A percentile compares a stretch with the other conserved stretches of the same genome.
phyloP scores from a whole-genome alignment of 2,329 filamentous ascomycete species.

The Orbilia brochopaga region DNA sequence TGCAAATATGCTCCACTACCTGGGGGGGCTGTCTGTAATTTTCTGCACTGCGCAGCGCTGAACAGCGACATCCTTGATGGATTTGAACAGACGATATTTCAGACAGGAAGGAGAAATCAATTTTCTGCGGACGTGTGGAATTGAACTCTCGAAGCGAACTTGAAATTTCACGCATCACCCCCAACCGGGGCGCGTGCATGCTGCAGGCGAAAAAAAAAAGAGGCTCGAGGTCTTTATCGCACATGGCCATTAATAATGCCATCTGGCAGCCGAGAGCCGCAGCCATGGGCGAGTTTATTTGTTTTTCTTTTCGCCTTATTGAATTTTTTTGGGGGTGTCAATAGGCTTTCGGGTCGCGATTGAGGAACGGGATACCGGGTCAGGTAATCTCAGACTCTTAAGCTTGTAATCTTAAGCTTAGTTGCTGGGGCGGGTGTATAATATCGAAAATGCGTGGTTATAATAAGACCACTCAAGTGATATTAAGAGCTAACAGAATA shows the following conservation, averaged over 20 bases:
- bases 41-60: conserved; percentile 4
- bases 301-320: conserved; percentile 14
- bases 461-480: conserved; percentile 20
- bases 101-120: conserved; percentile 1
- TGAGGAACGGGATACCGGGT: conserved; percentile 20
- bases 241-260: conserved; percentile 10
- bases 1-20: neutral
- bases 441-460: conserved; percentile 31
- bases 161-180: conserved; percentile 33
- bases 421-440: conserved; percentile 36
- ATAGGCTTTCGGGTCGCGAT: conserved; percentile 31
- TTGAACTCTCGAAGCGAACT: conserved; percentile 3
- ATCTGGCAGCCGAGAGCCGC: conserved; percentile 21
- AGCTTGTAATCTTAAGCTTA: conserved; percentile 26
- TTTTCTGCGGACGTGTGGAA: conserved; percentile 1
- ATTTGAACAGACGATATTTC: conserved; percentile 8
- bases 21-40: neutral
- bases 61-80: conserved; percentile 15
- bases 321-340: conserved; percentile 18
- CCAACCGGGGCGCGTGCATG: conserved; percentile 7
- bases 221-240: conserved; percentile 10
- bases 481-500: too few relatives aligned
- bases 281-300: conserved; percentile 10
- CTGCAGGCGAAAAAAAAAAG: neutral
- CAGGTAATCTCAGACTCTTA: conserved; percentile 44